A percentile compares a stretch with the other conserved stretches of the same genome.
Evolutionary conservation across 352 stramenopile species (phyloP).

Genomic region (Globisporangium perplexum): DNA sequence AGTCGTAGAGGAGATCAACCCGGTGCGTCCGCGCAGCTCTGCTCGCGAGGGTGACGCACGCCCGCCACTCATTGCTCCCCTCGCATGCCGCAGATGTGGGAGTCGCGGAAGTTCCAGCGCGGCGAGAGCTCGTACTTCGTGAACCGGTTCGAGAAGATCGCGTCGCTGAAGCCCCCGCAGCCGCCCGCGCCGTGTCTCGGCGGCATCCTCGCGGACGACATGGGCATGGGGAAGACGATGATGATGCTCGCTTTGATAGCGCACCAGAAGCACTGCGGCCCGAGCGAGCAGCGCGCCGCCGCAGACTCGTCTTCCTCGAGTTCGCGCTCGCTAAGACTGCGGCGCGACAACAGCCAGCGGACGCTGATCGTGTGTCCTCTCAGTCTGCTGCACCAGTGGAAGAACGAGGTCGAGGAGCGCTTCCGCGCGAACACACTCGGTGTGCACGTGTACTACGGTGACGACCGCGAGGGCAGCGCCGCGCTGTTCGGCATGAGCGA

Average conservation of each 20-base stretch:
- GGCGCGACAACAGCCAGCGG: constrained; percentile 15
- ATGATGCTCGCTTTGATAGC: constrained; percentile 67
- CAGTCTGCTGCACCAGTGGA: constrained; percentile 87
- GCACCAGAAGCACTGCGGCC: constrained; percentile 44
- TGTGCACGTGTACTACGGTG: constrained; percentile 70
- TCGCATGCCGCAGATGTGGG: constrained; percentile 47
- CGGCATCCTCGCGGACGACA: constrained; percentile 88
- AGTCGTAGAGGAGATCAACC: constrained; percentile 30
- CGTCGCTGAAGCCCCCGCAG: constrained; percentile 48
- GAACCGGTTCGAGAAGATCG: constrained; percentile 78
- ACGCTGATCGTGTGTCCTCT: constrained; percentile 86
- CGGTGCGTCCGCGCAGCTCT: constrained; percentile 22
- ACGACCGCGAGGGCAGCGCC: constrained; percentile 30
- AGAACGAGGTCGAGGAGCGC: constrained; percentile 70
- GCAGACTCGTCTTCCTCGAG: background rate
- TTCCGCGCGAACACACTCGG: constrained; percentile 45
- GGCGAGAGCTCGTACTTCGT: constrained; percentile 58
- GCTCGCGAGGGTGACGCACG: background rate
- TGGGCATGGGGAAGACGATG: constrained; percentile 90
- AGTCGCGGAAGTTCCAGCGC: constrained; percentile 43
- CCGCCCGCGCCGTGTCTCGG: constrained; percentile 57
- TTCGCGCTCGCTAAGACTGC: constrained; percentile 1
- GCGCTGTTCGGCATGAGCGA: constrained; percentile 30
- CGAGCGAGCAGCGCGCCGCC: background rate
- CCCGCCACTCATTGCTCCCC: background rate